Evolutionary conservation across 2,329 filamentous ascomycete genomes (phyloP).

Genomic region (Diplodia seriata): DNA sequence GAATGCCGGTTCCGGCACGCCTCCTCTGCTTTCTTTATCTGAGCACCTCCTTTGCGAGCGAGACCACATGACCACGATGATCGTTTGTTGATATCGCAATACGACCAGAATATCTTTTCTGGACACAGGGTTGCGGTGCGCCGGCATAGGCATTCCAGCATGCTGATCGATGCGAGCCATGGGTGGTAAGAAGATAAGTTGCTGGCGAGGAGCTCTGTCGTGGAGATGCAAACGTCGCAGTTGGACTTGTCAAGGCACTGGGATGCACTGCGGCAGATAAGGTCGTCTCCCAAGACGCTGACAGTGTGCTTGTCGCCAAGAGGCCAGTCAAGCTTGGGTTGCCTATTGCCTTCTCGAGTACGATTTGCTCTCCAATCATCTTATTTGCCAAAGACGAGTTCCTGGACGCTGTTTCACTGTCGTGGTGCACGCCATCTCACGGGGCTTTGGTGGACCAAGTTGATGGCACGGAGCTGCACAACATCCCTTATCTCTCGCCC

Average conservation of each 20-base stretch:
- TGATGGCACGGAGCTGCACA: background rate
- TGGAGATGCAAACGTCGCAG: background rate
- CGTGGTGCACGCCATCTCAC: background rate
- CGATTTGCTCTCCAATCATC: background rate
- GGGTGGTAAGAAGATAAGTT: background rate
- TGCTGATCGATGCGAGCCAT: background rate
- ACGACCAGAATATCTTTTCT: background rate
- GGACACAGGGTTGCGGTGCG: background rate
- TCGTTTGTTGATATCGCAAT: conserved; percentile 5
- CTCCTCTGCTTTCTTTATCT: background rate
- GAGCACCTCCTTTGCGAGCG: background rate
- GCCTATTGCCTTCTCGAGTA: background rate
- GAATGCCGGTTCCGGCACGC: conserved; percentile 4
- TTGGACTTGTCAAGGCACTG: background rate
- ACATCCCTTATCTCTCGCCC: background rate
- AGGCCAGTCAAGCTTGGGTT: conserved; percentile 6
- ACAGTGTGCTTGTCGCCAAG: conserved; percentile 8
- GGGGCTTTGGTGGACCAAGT: background rate
- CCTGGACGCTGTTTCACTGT: background rate
- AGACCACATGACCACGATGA: background rate
- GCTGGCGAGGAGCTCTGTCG: background rate
- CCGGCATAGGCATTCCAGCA: background rate
- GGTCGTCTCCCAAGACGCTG: conserved; percentile 16
- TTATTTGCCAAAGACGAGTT: too few species aligned
- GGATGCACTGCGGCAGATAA: conserved; percentile 1